Evolutionary conservation across 768 basidiomycete species (phyloP).

Genomic region (Atractiella rhizophila): DNA sequence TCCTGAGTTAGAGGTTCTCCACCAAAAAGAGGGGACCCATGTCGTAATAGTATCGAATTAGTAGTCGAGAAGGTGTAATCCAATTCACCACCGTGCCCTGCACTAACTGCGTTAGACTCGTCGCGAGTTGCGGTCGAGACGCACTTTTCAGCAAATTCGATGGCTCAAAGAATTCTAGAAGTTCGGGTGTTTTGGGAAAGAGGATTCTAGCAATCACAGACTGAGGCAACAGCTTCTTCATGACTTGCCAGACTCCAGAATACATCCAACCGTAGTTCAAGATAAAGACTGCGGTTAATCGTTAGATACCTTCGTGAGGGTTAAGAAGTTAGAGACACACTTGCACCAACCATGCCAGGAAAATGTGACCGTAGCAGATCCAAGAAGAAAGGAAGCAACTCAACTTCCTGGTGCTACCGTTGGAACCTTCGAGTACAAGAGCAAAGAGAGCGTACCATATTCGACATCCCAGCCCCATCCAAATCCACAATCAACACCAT

Average conservation of each 20-base stretch:
- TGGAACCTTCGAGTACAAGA: constrained; percentile 14
- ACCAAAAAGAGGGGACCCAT: no score
- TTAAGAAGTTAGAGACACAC: background rate
- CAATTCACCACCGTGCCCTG: no score
- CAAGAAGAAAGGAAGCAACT: constrained; percentile 16
- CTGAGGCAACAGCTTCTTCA: constrained; percentile 14
- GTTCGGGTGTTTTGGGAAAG: constrained; percentile 12
- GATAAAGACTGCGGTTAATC: constrained; percentile 5
- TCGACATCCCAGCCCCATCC: constrained; percentile 4
- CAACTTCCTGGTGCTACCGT: constrained; percentile 12
- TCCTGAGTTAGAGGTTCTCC: no score
- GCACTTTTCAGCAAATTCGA: constrained; percentile 9
- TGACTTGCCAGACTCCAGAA: constrained; percentile 16
- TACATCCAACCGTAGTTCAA: constrained; percentile 17
- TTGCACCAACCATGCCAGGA: constrained; percentile 13
- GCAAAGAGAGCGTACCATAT: constrained; percentile 16
- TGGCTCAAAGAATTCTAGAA: constrained; percentile 15
- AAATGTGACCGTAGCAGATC: constrained; percentile 15
- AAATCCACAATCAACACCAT: background rate
- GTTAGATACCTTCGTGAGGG: background rate
- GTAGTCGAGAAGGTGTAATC: no score
- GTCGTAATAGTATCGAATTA: no score
- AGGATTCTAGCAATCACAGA: constrained; percentile 17
- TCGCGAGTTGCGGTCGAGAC: no score
- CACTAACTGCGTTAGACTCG: no score